Evolutionary conservation across 805 yeast species (phyloP), one percentile per base, ranked within the genome.

Genomic region (Ogataea nakhonphanomensis): DNA sequence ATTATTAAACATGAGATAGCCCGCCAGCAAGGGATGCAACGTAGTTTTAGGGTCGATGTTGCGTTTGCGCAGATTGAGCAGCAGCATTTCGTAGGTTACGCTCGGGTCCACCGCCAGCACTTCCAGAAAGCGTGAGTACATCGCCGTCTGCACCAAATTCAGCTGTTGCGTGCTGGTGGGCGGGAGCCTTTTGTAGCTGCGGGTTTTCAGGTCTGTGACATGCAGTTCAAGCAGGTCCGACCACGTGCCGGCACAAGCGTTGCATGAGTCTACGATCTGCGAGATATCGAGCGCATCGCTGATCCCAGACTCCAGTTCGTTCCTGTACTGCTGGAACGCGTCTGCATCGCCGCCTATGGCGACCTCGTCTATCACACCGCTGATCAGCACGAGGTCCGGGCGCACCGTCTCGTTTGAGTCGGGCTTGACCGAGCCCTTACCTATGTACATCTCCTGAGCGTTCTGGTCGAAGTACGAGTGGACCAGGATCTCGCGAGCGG

Each of bases 301-400:
- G 1, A 53, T 24, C 2, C 39, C 21, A 1, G 35, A 7, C 15
- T 37, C 33, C 7, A 54, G 36, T 17, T 60, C 64, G 5, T 37
- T 37, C 30, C 54, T 55, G 35, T 58, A 43, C 43, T 44, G 33
- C 37, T 45, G 39, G 31, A 55, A 37, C 4, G 51, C 53, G 2
- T 13, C 11, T 8, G 42, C 49, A 11, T 40, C 39, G 25, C 12
- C 46, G 46, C 30, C 52, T 51, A 39, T 49, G 51, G 44, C 41
- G 12, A 80, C 44, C 44, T 71, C 72, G 57, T 82, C 90, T 20
- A 81, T 71, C 1, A 83, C 65, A 2, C 90, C 93, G 53, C 85
- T 79, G 6, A 81, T 67, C 15, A 80, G 56, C 1, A 77, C 65
- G 33, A 63, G 61, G 7, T 63, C 52, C 3, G 47, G 35, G 5